Evolutionary conservation across 2,329 filamentous ascomycete genomes (phyloP), one percentile per base, ranked within the genome.

Genomic region (Verticillium dahliae): DNA sequence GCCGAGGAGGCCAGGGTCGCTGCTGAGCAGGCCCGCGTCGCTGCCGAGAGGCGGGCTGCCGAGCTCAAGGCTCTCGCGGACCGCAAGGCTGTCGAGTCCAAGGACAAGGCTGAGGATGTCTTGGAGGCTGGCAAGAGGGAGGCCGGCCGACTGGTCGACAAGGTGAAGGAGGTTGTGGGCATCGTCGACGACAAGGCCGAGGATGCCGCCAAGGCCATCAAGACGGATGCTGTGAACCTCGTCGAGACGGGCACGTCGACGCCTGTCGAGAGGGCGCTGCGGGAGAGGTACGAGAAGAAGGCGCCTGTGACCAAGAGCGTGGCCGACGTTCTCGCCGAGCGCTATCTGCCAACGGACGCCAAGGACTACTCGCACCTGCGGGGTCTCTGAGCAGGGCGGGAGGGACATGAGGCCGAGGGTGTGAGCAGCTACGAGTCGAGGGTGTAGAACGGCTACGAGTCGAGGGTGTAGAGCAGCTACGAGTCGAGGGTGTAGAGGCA

Each of bases 261-360:
- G 4, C 72, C 79, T 2, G 76, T 81, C 15, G 77, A 85, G 68
- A 78, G 73, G 70, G 83, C 82, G 10, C 73, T 82, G 63, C 73
- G 78, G 61, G 75, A 85, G 72, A 76, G 84, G 58, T 87, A 80
- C 65, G 75, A 80, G 70, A 78, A 75, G 65, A 68, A 74, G 52
- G 69, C 71, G 14, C 70, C 69, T 60, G 69, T 78, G 65, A 74
- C 78, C 63, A 81, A 81, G 73, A 81, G 76, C 56, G 80, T 82
- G 22, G 77, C 83, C 64, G 80, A 86, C 69, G 76, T 79, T 52
- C 72, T 88, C 59, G 77, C 75, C 57, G 82, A 86, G 69, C 75
- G 85, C 67, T 87, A 87, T 68, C 77, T 71, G 66, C 79, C 79
- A 0, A 71, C 82, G 62, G 76, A 78, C 52, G 66, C 78, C 69